These are phyloP conservation scores for Rhizopus arrhizus DNA, from an alignment of 371 early-diverging fungal genomes.

Conservation along the genomic window DNA sequence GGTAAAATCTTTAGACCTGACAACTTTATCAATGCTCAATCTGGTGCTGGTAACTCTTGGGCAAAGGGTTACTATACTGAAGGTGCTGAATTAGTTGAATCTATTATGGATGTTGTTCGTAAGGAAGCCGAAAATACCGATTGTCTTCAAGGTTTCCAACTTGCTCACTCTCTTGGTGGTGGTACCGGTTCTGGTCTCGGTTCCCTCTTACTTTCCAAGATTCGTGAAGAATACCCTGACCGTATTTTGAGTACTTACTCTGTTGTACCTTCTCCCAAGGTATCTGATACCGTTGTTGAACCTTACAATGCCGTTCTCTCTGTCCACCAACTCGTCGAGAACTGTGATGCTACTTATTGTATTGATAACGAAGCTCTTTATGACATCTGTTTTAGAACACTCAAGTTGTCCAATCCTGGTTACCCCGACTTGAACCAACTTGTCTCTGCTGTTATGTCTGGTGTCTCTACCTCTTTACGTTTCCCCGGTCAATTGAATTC, in stretches of 20 bases:
- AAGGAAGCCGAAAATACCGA: slow-evolving; percentile 89
- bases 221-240: slow-evolving; percentile 94
- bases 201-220: slow-evolving; percentile 87
- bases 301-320: slow-evolving; percentile 93
- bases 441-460: slow-evolving; percentile 90
- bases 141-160: slow-evolving; percentile 90
- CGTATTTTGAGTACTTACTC: slow-evolving; percentile 95
- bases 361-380: slow-evolving; percentile 98
- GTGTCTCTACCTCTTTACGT: slow-evolving; percentile 96
- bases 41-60: slow-evolving; percentile 95
- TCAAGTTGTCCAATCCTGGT: slow-evolving; percentile 80
- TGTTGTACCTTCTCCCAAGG: slow-evolving; percentile 94
- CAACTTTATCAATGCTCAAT: slow-evolving; percentile 87
- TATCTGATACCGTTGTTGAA: slow-evolving; percentile 92
- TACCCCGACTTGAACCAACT: slow-evolving; percentile 87
- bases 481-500: slow-evolving; percentile 99
- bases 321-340: slow-evolving; percentile 89
- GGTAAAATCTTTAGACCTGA: slow-evolving; percentile 87
- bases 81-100: slow-evolving; percentile 89
- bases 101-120: slow-evolving; percentile 86
- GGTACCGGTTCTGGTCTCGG: slow-evolving; percentile 94
- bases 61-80: slow-evolving; percentile 95
- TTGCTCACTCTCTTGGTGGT: slow-evolving; percentile 90
- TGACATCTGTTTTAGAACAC: slow-evolving; percentile 86
- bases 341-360: slow-evolving; percentile 97